Percentiles rank a stretch among this genome's conserved stretches.
phyloP scores from a whole-genome alignment of 805 yeast genomes.

The Zygoascus flipseniorum region DNA sequence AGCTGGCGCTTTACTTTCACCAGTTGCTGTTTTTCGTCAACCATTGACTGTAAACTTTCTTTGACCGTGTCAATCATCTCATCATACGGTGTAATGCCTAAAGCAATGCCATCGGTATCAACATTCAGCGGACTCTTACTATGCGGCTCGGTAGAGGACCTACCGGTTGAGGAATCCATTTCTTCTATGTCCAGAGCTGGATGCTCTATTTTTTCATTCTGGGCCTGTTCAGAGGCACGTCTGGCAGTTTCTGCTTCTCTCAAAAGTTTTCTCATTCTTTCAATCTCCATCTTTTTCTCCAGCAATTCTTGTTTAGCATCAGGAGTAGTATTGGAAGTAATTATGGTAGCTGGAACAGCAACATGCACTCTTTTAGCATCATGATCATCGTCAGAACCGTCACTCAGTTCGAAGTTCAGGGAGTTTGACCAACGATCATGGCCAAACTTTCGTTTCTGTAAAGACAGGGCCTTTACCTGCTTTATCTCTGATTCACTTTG shows the following conservation, averaged over 20 bases:
- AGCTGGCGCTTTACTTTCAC: background rate
- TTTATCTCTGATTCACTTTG: background rate
- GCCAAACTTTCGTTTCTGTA: slow-evolving; percentile 12
- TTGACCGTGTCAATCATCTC: background rate
- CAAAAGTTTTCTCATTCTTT: slow-evolving; percentile 8
- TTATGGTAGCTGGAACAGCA: too few species aligned
- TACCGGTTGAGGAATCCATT: background rate
- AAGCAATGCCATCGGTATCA: background rate
- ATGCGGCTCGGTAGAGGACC: background rate
- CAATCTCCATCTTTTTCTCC: slow-evolving; percentile 13
- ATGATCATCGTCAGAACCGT: slow-evolving; percentile 15
- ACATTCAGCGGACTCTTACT: background rate
- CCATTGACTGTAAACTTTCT: background rate
- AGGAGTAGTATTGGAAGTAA: background rate
- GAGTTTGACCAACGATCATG: slow-evolving; percentile 18
- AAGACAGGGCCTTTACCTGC: background rate
- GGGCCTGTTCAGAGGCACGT: background rate
- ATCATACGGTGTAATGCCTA: background rate
- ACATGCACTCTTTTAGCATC: background rate
- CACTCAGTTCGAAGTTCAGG: slow-evolving; percentile 15
- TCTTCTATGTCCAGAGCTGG: background rate
- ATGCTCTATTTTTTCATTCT: background rate
- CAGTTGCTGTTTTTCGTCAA: background rate
- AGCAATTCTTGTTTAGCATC: slow-evolving; percentile 7
- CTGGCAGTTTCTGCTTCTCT: slow-evolving; percentile 1